Percentiles rank a stretch among this genome's conserved stretches.
Conservation (phyloP, 2,329 filamentous ascomycete species). For the Fusarium annulatum region DNA sequence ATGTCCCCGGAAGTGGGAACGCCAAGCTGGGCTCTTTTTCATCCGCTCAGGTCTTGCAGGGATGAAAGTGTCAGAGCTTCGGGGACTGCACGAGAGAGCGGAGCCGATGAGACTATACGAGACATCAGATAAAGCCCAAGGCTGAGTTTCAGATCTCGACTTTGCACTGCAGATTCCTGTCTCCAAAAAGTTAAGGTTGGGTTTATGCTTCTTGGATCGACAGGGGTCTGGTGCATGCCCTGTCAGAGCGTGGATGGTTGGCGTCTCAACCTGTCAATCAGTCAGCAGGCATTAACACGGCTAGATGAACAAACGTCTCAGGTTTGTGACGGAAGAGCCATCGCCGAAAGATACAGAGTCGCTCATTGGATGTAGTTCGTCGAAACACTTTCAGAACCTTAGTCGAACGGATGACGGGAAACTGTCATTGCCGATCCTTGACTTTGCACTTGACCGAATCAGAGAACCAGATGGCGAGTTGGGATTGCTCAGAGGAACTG, state of each 20-base stretch:
- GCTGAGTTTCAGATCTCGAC: not conserved
- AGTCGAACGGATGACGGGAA: not conserved
- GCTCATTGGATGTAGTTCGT: not conserved
- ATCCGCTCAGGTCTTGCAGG: constrained; percentile 8
- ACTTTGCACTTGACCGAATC: not conserved
- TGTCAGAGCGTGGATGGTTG: not conserved
- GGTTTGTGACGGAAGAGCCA: constrained; percentile 6
- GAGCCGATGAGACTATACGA: not conserved
- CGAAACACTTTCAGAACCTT: not conserved
- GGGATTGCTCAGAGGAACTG: not conserved
- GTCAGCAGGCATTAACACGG: constrained; percentile 17
- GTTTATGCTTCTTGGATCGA: constrained; percentile 21
- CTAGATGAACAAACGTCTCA: constrained; percentile 7
- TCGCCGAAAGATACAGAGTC: not conserved
- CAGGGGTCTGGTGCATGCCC: constrained; percentile 16
- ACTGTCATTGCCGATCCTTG: not conserved
- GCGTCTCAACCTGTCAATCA: constrained; percentile 10
- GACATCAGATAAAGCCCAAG: not conserved
- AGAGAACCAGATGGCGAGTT: not conserved
- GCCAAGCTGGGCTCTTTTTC: constrained; percentile 19
- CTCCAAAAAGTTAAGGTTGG: constrained; percentile 11
- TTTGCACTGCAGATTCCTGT: not conserved
- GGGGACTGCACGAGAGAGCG: not conserved
- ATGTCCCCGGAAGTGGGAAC: not conserved
- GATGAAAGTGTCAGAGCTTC: constrained; percentile 11